Conservation (phyloP, 345 rosid genomes). For the Corymbia maculata region DNA sequence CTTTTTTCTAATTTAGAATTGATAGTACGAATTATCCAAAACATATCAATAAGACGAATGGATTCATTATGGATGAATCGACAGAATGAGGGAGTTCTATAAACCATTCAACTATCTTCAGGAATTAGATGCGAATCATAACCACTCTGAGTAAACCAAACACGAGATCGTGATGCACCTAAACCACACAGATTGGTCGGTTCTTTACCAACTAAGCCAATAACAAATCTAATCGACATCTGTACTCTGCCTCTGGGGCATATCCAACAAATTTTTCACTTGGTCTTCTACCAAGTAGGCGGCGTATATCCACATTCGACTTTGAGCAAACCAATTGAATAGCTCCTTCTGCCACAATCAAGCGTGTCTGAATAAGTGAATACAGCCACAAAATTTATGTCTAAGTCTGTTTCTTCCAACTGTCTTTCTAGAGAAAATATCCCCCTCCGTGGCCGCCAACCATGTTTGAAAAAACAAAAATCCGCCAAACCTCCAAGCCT, state of each 20-base stretch:
- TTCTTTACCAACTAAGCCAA: neutral
- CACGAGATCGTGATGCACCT: neutral
- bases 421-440: neutral
- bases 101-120: neutral
- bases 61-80: neutral
- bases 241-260: neutral
- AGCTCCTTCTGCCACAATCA: neutral
- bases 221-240: neutral
- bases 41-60: neutral
- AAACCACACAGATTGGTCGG: neutral
- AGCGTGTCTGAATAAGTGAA: neutral
- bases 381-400: neutral
- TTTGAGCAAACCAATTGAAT: neutral
- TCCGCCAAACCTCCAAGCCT: neutral
- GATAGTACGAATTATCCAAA: neutral
- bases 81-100: neutral
- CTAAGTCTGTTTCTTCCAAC: neutral
- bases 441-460: neutral
- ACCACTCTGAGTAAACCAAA: neutral
- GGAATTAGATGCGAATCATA: neutral
- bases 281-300: neutral
- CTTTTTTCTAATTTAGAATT: too few species aligned
- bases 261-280: neutral
- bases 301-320: neutral
- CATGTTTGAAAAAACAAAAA: neutral